Evolutionary conservation across 140 eudicot genomes (phyloP), one percentile per base, ranked within the genome.

Genomic region (Ambrosia hybrid): DNA sequence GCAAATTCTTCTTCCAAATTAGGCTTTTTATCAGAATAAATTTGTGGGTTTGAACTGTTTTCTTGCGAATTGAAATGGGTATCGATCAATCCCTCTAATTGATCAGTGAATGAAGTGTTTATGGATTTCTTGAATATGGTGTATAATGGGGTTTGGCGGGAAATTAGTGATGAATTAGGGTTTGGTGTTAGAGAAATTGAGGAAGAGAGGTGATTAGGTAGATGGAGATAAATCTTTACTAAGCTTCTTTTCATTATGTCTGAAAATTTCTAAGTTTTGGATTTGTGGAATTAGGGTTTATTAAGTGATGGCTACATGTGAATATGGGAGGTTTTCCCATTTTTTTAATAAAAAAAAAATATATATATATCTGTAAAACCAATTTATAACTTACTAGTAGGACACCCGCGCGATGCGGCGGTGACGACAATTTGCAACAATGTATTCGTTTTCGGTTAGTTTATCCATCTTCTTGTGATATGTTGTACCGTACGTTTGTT

Each of bases 51-150:
- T 9, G 52, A 58, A 12, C 38, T 74, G 70, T 21, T 68, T 10
- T 55, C 68, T 36, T 75, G 78, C 5, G 67, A 15, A 56, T 67
- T 59, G n/a, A 78, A 21, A 56, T 81, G 79, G 52, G 86, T 74
- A 71, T 81, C 84, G 41, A 83, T 57, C 51, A 83, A 58, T 59
- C 89, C 87, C 38, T 73, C 80, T 14, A 83, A 85, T 57, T 72
- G 75, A 74, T 88, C 85, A 7, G 75, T 68, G 30, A 85, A 39
- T n/a, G 77, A 73, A 55, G 87, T 73, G 83, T 36, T 76, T 65
- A 84, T 26, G 53, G 81, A 63, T 74, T 83, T 80, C 61, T 49
- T 70, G 79, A 79, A 74, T 46, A 51, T 1, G 52, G 13, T 62
- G 70, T 34, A 10, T 26, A 55, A 17, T 61, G 65, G 65, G 3